phyloP scores from a whole-genome alignment of 345 rosid species.

The Murraya paniculata region DNA sequence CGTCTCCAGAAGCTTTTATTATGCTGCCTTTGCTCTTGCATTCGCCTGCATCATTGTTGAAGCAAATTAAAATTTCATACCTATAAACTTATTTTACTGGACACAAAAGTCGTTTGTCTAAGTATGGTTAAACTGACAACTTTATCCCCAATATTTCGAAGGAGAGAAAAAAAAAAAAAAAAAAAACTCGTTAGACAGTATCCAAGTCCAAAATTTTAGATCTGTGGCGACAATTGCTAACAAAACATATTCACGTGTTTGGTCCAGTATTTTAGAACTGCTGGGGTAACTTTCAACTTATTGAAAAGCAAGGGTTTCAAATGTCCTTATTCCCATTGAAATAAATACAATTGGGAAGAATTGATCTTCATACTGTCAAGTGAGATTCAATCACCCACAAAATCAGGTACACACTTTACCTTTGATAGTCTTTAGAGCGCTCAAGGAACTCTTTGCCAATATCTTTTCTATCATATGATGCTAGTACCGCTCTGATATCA shows the following conservation, averaged over 20 bases:
- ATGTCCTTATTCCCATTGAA: neutral
- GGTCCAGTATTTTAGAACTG: neutral
- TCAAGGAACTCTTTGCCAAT: conserved; percentile 82
- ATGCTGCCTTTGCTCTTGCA: conserved; percentile 81
- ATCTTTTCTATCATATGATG: conserved; percentile 74
- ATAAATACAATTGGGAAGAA: neutral
- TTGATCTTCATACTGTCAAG: neutral
- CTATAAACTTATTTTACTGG: neutral
- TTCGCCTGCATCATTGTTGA: conserved; percentile 47
- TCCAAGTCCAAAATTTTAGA: neutral
- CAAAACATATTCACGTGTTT: neutral
- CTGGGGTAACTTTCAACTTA: neutral
- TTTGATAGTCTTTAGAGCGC: conserved; percentile 77
- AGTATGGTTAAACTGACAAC: neutral
- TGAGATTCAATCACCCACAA: neutral
- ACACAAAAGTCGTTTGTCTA: too few relatives aligned
- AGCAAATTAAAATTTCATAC: conserved; percentile 1
- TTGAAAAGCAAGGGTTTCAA: neutral
- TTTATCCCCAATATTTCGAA: neutral
- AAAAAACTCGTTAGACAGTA: neutral
- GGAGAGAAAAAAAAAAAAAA: too few relatives aligned
- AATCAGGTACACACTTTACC: conserved; percentile 26
- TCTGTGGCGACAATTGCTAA: neutral
- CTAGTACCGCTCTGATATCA: conserved; percentile 74
- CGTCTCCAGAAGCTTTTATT: conserved; percentile 56